Evolutionary conservation across 768 basidiomycete genomes (phyloP), one percentile per base, ranked within the genome.

Genomic region (Russula sp.): DNA sequence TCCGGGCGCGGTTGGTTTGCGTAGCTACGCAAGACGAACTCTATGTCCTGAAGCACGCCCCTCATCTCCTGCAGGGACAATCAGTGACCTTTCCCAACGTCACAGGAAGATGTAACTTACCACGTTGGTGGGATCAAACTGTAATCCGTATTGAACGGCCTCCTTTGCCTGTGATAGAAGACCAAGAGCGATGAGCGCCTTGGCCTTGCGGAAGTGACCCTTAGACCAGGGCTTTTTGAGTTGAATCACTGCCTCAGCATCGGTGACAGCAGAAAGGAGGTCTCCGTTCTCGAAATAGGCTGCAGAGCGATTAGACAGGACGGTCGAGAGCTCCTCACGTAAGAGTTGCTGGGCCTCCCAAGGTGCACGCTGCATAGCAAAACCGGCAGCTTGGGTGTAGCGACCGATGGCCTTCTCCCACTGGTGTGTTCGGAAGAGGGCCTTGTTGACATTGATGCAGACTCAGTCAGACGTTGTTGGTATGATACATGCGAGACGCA

Each of bases 201-300:
- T 93, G 2, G 92, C 90, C 70, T 90, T 94, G 61, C 97, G 81
- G 79, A 97, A 97, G 73, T 98, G 91, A 0, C 94, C 97, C 70
- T 98, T 99, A 68, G 89, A 83, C 95, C 96, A 98, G 48, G 84
- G 85, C 59, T 86, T 79, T 69, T 93, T 89, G 55, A 97, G 75
- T 65, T 82, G 74, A 45, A 97, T 87, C 69, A 98, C 93, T 2
- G 86, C 85, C 59, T 98, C 94, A 0, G 97, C 94, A 70, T 99
- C 97, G 32, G 85, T 85, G 8, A 95, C 75, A 5, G 93, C 88
- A 25, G 83, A 81, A 54, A 92, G 78, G 67, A 78, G 87, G 72
- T 95, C 91, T 10, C 83, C 83, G 14, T 83, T 75, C 65, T 90
- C 90, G 60, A 83, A 82, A 73, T 87, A 87, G 8, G 97, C 88